Conservation (phyloP, 805 yeast genomes). For the Candida suzukii region DNA sequence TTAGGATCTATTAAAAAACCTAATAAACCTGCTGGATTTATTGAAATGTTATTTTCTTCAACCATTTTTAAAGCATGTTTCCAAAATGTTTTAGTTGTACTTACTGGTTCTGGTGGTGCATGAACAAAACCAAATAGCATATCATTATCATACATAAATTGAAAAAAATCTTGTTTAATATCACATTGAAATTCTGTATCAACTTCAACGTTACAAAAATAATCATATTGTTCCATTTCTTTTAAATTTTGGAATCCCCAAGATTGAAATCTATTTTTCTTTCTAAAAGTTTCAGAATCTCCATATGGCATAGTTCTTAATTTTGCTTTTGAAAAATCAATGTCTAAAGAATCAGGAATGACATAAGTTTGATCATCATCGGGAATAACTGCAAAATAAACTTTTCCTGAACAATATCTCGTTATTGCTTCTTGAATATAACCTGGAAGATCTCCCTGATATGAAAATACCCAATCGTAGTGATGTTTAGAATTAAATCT, state of each 20-base stretch:
- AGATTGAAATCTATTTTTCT: constrained; percentile 49
- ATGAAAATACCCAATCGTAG: constrained; percentile 89
- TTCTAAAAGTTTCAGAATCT: constrained; percentile 37
- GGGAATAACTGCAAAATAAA: constrained; percentile 59
- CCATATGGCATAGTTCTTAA: constrained; percentile 28
- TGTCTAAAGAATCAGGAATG: constrained; percentile 45
- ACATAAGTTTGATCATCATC: constrained; percentile 50
- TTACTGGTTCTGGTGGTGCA: constrained; percentile 18
- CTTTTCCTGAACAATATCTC: constrained; percentile 60
- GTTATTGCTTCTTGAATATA: constrained; percentile 61
- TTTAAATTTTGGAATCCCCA: constrained; percentile 37
- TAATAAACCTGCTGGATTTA: constrained; percentile 33
- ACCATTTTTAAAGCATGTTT: constrained; percentile 35
- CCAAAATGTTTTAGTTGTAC: constrained; percentile 29
- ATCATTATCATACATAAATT: constrained; percentile 28
- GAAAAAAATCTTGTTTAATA: constrained; percentile 46
- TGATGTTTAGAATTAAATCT: constrained; percentile 68
- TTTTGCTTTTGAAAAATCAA: constrained; percentile 32
- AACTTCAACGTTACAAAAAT: constrained; percentile 55
- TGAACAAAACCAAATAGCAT: constrained; percentile 39
- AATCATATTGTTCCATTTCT: constrained; percentile 36
- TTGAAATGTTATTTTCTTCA: constrained; percentile 28
- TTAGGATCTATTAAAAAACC: constrained; percentile 34
- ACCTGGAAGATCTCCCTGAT: constrained; percentile 31
- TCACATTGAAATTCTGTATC: constrained; percentile 48